Conservation (phyloP, 805 yeast genomes). For the Jamesozyma hellenica region DNA sequence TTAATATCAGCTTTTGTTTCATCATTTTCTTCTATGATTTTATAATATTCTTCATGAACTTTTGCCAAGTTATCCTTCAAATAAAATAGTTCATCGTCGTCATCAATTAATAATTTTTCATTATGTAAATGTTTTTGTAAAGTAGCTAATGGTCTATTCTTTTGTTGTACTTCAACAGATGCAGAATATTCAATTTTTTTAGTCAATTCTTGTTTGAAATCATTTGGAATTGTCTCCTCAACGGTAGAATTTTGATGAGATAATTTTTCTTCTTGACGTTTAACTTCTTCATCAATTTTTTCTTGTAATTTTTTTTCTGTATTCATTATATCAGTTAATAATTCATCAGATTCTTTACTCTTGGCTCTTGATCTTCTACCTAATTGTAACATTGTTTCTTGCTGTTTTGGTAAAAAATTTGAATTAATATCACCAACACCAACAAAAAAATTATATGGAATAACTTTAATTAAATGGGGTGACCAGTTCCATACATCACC, state of each 20-base stretch:
- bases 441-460: conserved; percentile 91
- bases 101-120: conserved; percentile 50
- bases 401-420: conserved; percentile 77
- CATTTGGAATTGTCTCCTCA: conserved; percentile 24
- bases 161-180: conserved; percentile 67
- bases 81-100: conserved; percentile 64
- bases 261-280: conserved; percentile 29
- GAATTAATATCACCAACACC: conserved; percentile 97
- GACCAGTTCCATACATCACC: conserved; percentile 99
- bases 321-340: conserved; percentile 27
- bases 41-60: conserved; percentile 62
- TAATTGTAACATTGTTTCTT: conserved; percentile 44
- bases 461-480: conserved; percentile 78
- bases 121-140: conserved; percentile 62
- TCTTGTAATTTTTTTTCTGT: conserved; percentile 24
- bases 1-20: conserved; percentile 55
- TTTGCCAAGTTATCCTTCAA: conserved; percentile 51
- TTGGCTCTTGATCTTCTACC: conserved; percentile 25
- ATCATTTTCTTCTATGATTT: conserved; percentile 33
- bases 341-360: conserved; percentile 26
- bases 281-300: conserved; percentile 26
- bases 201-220: conserved; percentile 39
- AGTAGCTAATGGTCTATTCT: conserved; percentile 76
- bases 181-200: conserved; percentile 55
- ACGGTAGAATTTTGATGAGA: conserved; percentile 25